These are phyloP conservation scores for Coccomyxa subellipsoidea DNA, from an alignment of 163 green algal genomes.

Conservation along the genomic window DNA sequence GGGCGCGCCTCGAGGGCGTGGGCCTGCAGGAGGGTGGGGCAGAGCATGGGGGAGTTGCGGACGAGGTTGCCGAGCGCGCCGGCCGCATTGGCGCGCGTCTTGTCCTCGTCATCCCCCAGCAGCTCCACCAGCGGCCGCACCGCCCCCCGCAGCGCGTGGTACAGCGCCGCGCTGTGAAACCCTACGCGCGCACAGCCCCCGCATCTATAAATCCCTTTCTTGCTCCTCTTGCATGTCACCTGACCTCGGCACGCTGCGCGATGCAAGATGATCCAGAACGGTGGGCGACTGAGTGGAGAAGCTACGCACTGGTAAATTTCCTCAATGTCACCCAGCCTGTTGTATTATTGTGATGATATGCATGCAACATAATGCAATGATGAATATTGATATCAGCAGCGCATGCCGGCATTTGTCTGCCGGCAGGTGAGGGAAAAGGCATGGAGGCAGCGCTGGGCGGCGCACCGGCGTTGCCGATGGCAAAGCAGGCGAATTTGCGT, in stretches of 20 bases:
- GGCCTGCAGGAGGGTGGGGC: conserved; percentile 64
- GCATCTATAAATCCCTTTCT: not conserved
- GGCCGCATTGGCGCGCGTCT: conserved; percentile 91
- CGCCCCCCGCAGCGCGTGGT: conserved; percentile 64
- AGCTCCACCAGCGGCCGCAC: conserved; percentile 78
- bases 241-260: too few species aligned
- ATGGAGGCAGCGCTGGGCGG: not conserved
- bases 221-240: not conserved
- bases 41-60: conserved; percentile 69
- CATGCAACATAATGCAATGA: too few species aligned
- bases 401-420: too few species aligned
- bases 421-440: too few species aligned
- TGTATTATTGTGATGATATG: too few species aligned
- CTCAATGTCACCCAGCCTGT: too few species aligned
- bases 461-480: conserved; percentile 86
- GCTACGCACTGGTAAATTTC: too few species aligned
- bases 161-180: conserved; percentile 76
- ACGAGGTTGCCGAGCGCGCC: conserved; percentile 95
- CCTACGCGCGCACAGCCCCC: conserved; percentile 20
- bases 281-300: too few species aligned
- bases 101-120: conserved; percentile 78
- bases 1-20: conserved; percentile 54
- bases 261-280: too few species aligned
- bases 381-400: too few species aligned
- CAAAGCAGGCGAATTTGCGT: conserved; percentile 98